Base-by-base conservation (phyloP, 2,329 filamentous ascomycete genomes). In the Stachybotrys chartarum region DNA sequence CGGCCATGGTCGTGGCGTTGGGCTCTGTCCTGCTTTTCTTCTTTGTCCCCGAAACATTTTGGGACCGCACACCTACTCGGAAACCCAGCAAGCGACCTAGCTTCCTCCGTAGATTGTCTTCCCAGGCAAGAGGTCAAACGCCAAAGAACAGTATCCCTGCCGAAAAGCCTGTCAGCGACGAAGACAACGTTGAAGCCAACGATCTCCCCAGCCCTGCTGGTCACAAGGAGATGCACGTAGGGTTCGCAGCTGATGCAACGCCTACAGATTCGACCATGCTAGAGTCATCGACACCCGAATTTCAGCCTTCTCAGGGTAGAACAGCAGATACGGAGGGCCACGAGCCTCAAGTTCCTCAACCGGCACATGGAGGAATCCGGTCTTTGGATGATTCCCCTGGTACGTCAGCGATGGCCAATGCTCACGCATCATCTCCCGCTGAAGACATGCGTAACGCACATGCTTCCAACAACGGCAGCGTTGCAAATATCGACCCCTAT, bases 11-110 rank as follows among this genome's bases (percentile, higher is more conserved):
- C 10, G 88, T 91, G 39, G 90, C 78, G 0, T 81, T 90, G 51
- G 86, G 85, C 57, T 80, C 85, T 44, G 68, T 83, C 18, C 73
- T 96, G 3, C 78, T 97, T 1, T 96, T 96, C 68, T 78, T 97
- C 57, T 96, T 96, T 63, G 90, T 96, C 0, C 93, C 93, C 0
- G 93, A 97, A 72, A 96, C 91, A 0, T 97, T 96, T 61, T 97
- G 93, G 93, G 91, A 97, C 69, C 80, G 93, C 51, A 87, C 87
- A 3, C 91, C 92, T 2, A 66, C 71, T 3, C 66, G 70, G 18
- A 71, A 70, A 46, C 62, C 70, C 3, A 67, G 68, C 7, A 75
- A 70, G 56, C 67, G 77, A 18, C 75, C 77, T 1, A 72, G 71
- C 54, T 70, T 82, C 53, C 73, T 81, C 55, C 75, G 72, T 24